Base-by-base conservation (phyloP, 768 basidiomycete genomes). In the Calocera viscosa region DNA sequence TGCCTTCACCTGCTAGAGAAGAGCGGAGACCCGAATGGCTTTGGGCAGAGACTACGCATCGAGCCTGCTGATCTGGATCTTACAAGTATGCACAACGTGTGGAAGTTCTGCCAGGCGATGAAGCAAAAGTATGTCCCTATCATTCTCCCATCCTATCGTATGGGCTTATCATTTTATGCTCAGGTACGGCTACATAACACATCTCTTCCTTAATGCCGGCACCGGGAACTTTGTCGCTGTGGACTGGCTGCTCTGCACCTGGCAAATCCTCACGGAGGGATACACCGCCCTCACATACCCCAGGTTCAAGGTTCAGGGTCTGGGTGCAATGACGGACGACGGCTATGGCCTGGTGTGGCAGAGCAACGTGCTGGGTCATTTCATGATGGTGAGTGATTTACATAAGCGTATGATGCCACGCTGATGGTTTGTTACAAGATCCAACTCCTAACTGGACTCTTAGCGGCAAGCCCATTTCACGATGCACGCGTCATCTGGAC, bases 311-410 rank as follows among this genome's bases (percentile, higher is more conserved):
- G 67, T 78, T 2, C 89, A 93, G 73, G 74, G 79, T 32, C 72
- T 67, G 12, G 89, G 88, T 8, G 81, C 85, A 69, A 70, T 81
- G 64, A 89, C 84, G 69, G 75, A 76, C 2, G 90, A 94, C 69
- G 85, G 86, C 3, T 76, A 91, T 0, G 91, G 91, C 1, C 87
- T 82, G 81, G 82, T 86, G 7, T 94, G 90, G 89, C 89, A 92
- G 72, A 88, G 84, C 68, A 93, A 93, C 71, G 76, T 91, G 30
- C 91, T 93, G 66, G 85, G 87, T 0, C 90, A 92, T 75, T 93
- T 87, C 72, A 81, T 81, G 32, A 76, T 94, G 70, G 91, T 92
- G 72, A 66, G 87, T 81, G 2, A 43, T 30, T 28, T 12, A 24
- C 32, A 12, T 32, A 17, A 14, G 28, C 65, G 11, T 2, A 12